phyloP scores from a whole-genome alignment of 1,139 yeast species.

The Geotrichum histeridarum region DNA sequence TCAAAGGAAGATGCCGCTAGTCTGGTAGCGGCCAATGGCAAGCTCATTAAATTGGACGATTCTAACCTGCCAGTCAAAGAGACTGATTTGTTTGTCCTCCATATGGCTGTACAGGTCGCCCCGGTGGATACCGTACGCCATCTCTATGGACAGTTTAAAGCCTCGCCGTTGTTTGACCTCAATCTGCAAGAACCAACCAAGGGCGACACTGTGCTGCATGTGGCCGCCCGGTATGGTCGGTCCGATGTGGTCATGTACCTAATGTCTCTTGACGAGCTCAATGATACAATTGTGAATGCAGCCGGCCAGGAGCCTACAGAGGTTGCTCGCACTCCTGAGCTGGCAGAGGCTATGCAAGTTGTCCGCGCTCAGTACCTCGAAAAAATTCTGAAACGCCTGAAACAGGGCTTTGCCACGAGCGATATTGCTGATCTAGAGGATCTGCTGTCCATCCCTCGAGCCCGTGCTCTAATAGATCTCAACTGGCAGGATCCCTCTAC shows the following conservation, averaged over 20 bases:
- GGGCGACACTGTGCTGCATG: constrained; percentile 89
- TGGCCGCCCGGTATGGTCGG: constrained; percentile 74
- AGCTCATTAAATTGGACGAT: constrained; percentile 20
- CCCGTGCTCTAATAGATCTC: constrained; percentile 75
- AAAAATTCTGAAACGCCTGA: constrained; percentile 61
- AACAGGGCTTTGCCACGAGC: constrained; percentile 62
- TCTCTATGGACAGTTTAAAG: constrained; percentile 40
- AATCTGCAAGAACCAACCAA: constrained; percentile 51
- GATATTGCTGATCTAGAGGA: constrained; percentile 63
- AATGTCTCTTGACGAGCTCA: constrained; percentile 58
- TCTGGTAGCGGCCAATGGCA: constrained; percentile 24
- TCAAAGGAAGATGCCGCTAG: constrained; percentile 30
- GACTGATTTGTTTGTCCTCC: constrained; percentile 48
- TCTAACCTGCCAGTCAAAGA: constrained; percentile 22
- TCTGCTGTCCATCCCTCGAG: constrained; percentile 67
- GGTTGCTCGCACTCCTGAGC: constrained; percentile 58
- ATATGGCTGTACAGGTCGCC: constrained; percentile 86
- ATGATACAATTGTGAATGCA: constrained; percentile 74
- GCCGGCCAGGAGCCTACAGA: constrained; percentile 81
- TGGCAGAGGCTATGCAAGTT: constrained; percentile 66
- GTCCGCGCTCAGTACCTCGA: constrained; percentile 82
- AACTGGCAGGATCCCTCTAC: constrained; percentile 93
- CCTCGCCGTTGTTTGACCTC: constrained; percentile 47
- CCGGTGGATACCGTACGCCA: constrained; percentile 50
- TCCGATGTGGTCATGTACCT: constrained; percentile 68